Base-by-base conservation (phyloP, 768 basidiomycete species). In the Boletus speciosus region DNA sequence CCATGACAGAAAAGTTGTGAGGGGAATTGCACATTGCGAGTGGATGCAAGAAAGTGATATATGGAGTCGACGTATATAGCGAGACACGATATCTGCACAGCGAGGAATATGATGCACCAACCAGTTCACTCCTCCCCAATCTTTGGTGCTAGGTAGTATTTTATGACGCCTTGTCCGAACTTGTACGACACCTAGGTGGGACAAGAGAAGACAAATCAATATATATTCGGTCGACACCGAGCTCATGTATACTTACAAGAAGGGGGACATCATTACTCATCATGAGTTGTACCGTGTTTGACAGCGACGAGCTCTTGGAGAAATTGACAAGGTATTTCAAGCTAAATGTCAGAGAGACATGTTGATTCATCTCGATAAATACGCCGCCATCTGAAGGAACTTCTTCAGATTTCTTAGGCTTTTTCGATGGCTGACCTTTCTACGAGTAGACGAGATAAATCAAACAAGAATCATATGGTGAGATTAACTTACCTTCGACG, bases 281-380 rank as follows among this genome's bases (percentile, higher is more conserved):
- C 81, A 88, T 88, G 23, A 97, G 80, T 66, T 85, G 81, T 35
- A 95, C 93, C 27, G 76, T 81, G 58, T 75, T 78, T 14, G 84
- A 81, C 37, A 99, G 74, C 31, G 85, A 78, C 2, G 88, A 76
- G 58, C 89, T 91, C 80, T 97, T 98, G 49, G 93, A 84, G 66
- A 99, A 98, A 75, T 97, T 98, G 71, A 90, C 86, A 29, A 98
- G 85, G 73, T 98, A 99, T 72, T 98, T 98, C 63, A 98, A 77
- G 32, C 91, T 93, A 78, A 98, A 98, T 1, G 94, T 98, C 46
- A 98, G 78, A 40, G 85, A 82, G 57, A 99, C 96, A 58, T 90
- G 84, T 68, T 89, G 86, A 66, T 93, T 91, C 81, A 97, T 88
- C 72, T 90, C 83, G 66, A 97, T 88, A 57, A 74, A 70, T 45